Conservation (phyloP, 2,329 filamentous ascomycete genomes). For the Trichoderma afroharzianum region DNA sequence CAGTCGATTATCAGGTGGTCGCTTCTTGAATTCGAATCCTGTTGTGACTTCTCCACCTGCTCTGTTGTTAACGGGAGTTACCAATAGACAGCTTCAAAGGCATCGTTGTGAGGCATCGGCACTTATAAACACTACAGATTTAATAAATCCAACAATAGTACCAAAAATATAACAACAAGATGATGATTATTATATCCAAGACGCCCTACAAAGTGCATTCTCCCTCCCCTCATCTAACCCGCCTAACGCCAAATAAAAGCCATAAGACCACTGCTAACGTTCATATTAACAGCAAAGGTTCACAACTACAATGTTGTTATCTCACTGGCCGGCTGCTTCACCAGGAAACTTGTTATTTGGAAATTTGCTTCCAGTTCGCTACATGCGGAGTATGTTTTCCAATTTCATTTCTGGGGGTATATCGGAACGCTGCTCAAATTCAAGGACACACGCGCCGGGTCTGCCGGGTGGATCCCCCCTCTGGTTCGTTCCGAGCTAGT, state of each 20-base stretch:
- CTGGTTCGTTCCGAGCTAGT: neutral
- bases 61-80: neutral
- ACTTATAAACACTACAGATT: neutral
- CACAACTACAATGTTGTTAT: neutral
- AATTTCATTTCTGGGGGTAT: neutral
- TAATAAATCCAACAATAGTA: neutral
- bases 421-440: neutral
- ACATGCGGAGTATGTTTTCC: neutral
- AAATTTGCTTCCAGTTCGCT: neutral
- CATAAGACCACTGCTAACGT: neutral
- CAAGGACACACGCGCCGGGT: neutral
- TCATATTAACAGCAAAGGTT: neutral
- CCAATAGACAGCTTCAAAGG: neutral
- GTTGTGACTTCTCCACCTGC: neutral
- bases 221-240: neutral
- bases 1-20: neutral
- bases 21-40: neutral
- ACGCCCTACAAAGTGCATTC: neutral
- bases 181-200: neutral
- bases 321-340: neutral
- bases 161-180: neutral
- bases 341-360: neutral
- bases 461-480: neutral
- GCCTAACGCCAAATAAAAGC: neutral
- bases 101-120: neutral